Evolutionary conservation across 176 grass and related monocot species (phyloP).

Genomic region (Cenchrus fungigraminus): DNA sequence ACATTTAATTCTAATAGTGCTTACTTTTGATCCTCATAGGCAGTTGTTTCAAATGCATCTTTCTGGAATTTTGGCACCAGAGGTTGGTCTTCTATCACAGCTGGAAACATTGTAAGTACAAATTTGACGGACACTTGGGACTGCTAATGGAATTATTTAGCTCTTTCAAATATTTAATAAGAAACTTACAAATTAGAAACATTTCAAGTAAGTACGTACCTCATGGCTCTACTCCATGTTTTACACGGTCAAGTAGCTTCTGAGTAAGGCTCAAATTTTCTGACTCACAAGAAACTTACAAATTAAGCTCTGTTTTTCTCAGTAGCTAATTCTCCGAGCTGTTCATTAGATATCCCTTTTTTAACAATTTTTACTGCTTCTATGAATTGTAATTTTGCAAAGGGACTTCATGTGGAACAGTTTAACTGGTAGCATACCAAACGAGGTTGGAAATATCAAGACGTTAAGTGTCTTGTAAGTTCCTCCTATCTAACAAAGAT

Average conservation of each 20-base stretch:
- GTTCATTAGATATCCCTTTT: background rate
- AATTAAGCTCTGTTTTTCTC: background rate
- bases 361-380: background rate
- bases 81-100: slow-evolving; percentile 67
- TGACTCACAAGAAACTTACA: background rate
- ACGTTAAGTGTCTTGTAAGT: slow-evolving; percentile 77
- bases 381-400: slow-evolving; percentile 44
- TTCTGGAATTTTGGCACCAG: slow-evolving; percentile 82
- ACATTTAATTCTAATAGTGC: slow-evolving; percentile 26
- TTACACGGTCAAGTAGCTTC: background rate
- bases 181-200: background rate
- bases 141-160: background rate
- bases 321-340: too few species aligned
- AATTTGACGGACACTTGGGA: slow-evolving; percentile 1
- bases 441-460: slow-evolving; percentile 83
- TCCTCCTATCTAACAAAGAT: slow-evolving; percentile 1
- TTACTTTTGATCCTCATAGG: slow-evolving; percentile 41
- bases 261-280: background rate
- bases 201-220: background rate
- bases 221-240: background rate
- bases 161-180: background rate
- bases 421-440: slow-evolving; percentile 84
- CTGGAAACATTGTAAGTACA: slow-evolving; percentile 74
- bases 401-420: slow-evolving; percentile 98
- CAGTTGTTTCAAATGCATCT: slow-evolving; percentile 83